phyloP scores from a whole-genome alignment of 805 yeast species.

The Candida stauntonica region DNA sequence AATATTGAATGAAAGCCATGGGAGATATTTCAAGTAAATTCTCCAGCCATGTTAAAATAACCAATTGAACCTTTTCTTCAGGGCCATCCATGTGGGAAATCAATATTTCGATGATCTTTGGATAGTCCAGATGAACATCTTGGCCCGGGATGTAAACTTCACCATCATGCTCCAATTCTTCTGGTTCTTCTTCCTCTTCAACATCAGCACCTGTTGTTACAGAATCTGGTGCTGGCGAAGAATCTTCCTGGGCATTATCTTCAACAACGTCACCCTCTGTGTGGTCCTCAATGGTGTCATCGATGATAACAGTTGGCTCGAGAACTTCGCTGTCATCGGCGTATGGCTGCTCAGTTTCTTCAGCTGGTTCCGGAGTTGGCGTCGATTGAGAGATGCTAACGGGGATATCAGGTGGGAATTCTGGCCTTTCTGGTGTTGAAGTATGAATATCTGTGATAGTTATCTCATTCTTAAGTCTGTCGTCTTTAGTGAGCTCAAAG shows the following conservation, averaged over 20 bases:
- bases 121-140: slow-evolving; percentile 75
- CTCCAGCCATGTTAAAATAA: slow-evolving; percentile 79
- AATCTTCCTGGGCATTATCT: not conserved
- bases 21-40: slow-evolving; percentile 72
- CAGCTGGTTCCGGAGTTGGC: slow-evolving; percentile 1
- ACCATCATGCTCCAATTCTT: slow-evolving; percentile 35
- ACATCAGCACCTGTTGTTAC: slow-evolving; percentile 11
- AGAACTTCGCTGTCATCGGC: not conserved
- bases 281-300: not conserved
- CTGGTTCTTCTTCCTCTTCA: slow-evolving; percentile 25
- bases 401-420: slow-evolving; percentile 14
- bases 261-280: not conserved
- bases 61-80: slow-evolving; percentile 71
- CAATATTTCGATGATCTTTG: slow-evolving; percentile 74
- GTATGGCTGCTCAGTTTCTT: too few relatives aligned
- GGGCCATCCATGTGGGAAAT: slow-evolving; percentile 70
- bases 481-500: slow-evolving; percentile 11
- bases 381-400: too few relatives aligned
- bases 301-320: not conserved
- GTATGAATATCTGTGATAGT: slow-evolving; percentile 22
- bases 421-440: slow-evolving; percentile 16
- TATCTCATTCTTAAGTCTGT: slow-evolving; percentile 15
- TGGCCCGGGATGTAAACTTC: slow-evolving; percentile 69
- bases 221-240: not conserved
- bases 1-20: slow-evolving; percentile 62